Conservation (phyloP, 176 grass and related monocot genomes). For the Poa pratensis region DNA sequence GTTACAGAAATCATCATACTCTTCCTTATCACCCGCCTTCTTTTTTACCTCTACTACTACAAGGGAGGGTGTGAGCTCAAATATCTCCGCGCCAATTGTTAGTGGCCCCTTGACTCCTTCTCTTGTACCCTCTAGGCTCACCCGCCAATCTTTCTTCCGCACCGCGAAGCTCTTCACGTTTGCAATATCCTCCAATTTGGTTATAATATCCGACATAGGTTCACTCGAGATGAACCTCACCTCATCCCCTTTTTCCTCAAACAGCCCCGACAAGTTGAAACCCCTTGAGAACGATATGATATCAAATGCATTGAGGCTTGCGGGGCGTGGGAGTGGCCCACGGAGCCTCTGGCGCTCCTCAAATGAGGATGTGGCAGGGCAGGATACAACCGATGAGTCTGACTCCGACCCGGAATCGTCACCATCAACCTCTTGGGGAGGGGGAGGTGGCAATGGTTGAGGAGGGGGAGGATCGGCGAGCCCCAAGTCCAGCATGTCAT, state of each 20-base stretch:
- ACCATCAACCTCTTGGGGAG: slow-evolving; percentile 39
- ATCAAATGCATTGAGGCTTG: slow-evolving; percentile 95
- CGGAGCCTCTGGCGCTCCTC: slow-evolving; percentile 49
- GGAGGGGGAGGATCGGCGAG: slow-evolving; percentile 34
- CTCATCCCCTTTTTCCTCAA: slow-evolving; percentile 83
- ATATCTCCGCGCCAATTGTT: slow-evolving; percentile 82
- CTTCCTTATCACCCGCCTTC: slow-evolving; percentile 79
- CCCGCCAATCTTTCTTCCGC: slow-evolving; percentile 82
- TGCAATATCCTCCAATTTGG: slow-evolving; percentile 91
- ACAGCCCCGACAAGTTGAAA: slow-evolving; percentile 89
- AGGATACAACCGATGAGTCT: slow-evolving; percentile 78
- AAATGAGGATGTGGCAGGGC: slow-evolving; percentile 67
- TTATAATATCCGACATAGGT: slow-evolving; percentile 64
- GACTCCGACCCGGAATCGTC: slow-evolving; percentile 88
- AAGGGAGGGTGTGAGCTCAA: slow-evolving; percentile 85
- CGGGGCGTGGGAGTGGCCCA: slow-evolving; percentile 62
- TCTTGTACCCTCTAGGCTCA: slow-evolving; percentile 89
- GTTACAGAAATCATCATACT: slow-evolving; percentile 90
- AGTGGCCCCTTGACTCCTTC: slow-evolving; percentile 94
- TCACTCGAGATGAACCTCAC: slow-evolving; percentile 77
- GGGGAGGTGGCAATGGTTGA: slow-evolving; percentile 33
- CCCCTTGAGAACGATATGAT: slow-evolving; percentile 97
- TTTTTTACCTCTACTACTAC: slow-evolving; percentile 97
- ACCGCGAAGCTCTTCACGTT: slow-evolving; percentile 73
- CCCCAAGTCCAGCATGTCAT: slow-evolving; percentile 11